Evolutionary conservation across 331 rosid species (phyloP), one percentile per base, ranked within the genome.

Genomic region (Phaseolus coccineus): DNA sequence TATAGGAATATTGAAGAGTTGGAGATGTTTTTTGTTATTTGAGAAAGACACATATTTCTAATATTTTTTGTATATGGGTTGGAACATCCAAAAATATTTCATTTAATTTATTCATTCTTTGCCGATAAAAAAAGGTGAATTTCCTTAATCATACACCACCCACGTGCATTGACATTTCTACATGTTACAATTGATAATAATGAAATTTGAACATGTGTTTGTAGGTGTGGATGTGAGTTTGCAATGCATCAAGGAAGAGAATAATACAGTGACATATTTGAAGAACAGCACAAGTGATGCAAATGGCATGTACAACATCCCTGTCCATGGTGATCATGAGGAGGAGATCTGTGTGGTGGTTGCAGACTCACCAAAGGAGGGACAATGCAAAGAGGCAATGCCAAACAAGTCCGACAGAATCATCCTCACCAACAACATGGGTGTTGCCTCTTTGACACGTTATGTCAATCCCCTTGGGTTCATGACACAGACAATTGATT

Each of bases 391-490:
- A 0, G 75, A 69, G 1, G 5, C 3, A 7, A 85, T 84, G 71
- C 16, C 12, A 0, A 56, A 7, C 9, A 24, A 5, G 13, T 55
- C 51, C 0, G 83, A 83, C 6, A 77, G 84, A 44, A 59, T 89
- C 44, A 16, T 72, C 10, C 83, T 89, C 50, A 87, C 91, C 4
- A n/a, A 13, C 2, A 82, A 84, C 69, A 75, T 61, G 75, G 93
- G 91, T 31, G 72, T 33, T 16, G 4, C 80, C 27, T 55, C 80
- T 74, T 15, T 9, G 59, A 5, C 6, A 16, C 89, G 91, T 10
- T 83, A 30, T 35, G 90, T 85, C 33, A 84, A 82, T 77, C 83
- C 91, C 77, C 87, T 89, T 72, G 91, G 91, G 44, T 89, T 89
- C 91, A 85, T 77, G 88, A 82, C 68, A 7, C 50, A 67, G 47